Percentiles rank a stretch among this genome's conserved stretches.
phyloP scores from a whole-genome alignment of 176 grass and related monocot species.

The Eleusine coracana region DNA sequence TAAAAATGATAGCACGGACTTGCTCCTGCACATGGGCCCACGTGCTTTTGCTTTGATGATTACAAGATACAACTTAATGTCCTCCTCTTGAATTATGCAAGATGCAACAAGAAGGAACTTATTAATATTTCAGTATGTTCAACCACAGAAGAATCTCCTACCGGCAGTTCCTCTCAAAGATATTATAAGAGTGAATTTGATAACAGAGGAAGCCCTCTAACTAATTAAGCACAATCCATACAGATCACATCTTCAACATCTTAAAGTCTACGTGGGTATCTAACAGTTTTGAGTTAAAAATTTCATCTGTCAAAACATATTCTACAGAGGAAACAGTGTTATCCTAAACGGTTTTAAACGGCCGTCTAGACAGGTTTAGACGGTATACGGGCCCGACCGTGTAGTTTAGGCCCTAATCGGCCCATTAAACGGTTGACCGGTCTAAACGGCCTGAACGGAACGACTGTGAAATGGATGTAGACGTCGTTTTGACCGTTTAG shows the following conservation, averaged over 20 bases:
- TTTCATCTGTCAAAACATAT: not conserved
- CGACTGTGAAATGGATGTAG: too few species aligned
- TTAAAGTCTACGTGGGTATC: not conserved
- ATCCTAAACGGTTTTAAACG: too few species aligned
- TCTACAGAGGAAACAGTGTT: too few species aligned
- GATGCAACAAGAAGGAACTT: not conserved
- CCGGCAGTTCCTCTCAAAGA: slow-evolving; percentile 5
- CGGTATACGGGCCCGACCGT: too few species aligned
- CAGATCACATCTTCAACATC: not conserved
- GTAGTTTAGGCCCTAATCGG: too few species aligned
- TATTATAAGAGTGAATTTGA: slow-evolving; percentile 6
- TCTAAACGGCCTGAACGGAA: too few species aligned
- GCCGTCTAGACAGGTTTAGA: too few species aligned
- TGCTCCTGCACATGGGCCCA: slow-evolving; percentile 33
- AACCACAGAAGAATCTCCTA: slow-evolving; percentile 30
- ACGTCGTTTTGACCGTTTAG: too few species aligned
- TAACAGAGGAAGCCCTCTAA: not conserved
- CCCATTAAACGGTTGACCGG: too few species aligned
- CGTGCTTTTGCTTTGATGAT: slow-evolving; percentile 23
- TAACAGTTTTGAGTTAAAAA: not conserved
- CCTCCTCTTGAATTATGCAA: too few species aligned
- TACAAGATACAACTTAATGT: not conserved
- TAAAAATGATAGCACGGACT: not conserved
- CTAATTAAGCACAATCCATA: not conserved
- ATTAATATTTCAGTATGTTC: slow-evolving; percentile 24